Base-by-base conservation (phyloP, 306 rosid species). In the Quercus wislizeni region DNA sequence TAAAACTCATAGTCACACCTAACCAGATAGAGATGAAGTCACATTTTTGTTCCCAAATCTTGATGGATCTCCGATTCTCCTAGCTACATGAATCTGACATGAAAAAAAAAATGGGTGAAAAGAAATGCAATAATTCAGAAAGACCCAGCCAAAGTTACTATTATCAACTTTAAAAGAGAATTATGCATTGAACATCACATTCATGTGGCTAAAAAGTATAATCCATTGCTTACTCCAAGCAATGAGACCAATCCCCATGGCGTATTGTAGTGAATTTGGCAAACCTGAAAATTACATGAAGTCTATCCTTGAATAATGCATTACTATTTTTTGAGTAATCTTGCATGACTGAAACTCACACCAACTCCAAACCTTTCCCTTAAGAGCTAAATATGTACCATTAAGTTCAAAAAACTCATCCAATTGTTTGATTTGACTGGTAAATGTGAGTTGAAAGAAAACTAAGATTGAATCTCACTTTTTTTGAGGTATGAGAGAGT, bases 1-100 rank as follows among this genome's bases (percentile, higher is more conserved):
- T 30, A 23, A 33, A 71, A 59, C 30, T 57, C 49, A 21, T 55
- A 59, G 27, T 65, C 35, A 61, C 75, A 81, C 77, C 59, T 70
- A 70, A 61, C 74, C 52, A 31, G 46, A 41, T 56, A 69, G 21
- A 27, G 28, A 69, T 43, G 54, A 76, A 75, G 78, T 73, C 59
- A 23, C 27, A 28, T 10, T 64, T 14, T 64, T 64, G n/a, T 6
- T 64, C 43, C n/a, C 15, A 30, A 69, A 41, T 58, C 58, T 20
- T n/a, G 68, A 13, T 68, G 9, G 18, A 69, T 77, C 59, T 65
- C 46, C 25, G 35, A 31, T 31, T 31, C 35, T 31, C 35, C 35
- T 31, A 31, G 35, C 35, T 15, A 21, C 64, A 65, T 30, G 55
- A 77, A 20, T 21, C 1, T 20, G 64, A 67, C 52, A 9, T 2